Percentiles rank a stretch among this genome's conserved stretches.
These are phyloP conservation scores for Ganoderma resinaceum DNA, from an alignment of 1,284 basidiomycete species.

Conservation along the genomic window DNA sequence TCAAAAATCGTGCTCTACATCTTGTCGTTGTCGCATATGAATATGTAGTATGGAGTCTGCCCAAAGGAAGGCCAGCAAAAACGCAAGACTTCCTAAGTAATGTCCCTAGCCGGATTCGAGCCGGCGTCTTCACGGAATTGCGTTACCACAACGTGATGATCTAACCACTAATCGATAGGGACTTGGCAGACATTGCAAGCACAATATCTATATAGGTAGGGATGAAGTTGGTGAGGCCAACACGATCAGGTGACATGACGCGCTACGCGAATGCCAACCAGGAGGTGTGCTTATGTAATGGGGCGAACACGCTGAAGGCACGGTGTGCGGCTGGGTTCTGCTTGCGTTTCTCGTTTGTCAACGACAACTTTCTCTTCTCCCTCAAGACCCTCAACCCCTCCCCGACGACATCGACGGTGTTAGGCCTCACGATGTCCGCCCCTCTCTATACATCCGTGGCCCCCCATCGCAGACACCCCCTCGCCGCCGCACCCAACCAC, in stretches of 20 bases:
- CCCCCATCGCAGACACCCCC: constrained; percentile 42
- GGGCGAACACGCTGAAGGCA: constrained; percentile 28
- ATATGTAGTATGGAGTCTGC: too few relatives aligned
- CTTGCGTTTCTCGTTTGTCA: constrained; percentile 11
- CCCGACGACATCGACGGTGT: constrained; percentile 39
- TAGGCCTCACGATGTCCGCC: constrained; percentile 42
- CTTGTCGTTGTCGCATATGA: too few relatives aligned
- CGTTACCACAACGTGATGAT: constrained; percentile 35
- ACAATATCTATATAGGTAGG: background rate
- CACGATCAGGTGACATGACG: constrained; percentile 27
- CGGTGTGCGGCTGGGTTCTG: constrained; percentile 11
- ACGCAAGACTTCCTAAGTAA: too few relatives aligned
- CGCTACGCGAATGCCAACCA: constrained; percentile 32
- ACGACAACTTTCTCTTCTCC: background rate
- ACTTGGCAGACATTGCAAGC: constrained; percentile 7
- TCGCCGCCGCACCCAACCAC: constrained; percentile 39
- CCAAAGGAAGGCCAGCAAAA: too few relatives aligned
- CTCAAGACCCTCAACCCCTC: constrained; percentile 3
- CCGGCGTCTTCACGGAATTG: constrained; percentile 36
- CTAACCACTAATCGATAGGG: constrained; percentile 37
- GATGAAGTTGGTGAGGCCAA: background rate
- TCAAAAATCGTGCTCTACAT: too few relatives aligned
- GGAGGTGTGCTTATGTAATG: constrained; percentile 33
- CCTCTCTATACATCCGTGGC: constrained; percentile 36
- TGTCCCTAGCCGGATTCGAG: constrained; percentile 36